phyloP scores from a whole-genome alignment of 345 rosid species.

The Salix dunnii region DNA sequence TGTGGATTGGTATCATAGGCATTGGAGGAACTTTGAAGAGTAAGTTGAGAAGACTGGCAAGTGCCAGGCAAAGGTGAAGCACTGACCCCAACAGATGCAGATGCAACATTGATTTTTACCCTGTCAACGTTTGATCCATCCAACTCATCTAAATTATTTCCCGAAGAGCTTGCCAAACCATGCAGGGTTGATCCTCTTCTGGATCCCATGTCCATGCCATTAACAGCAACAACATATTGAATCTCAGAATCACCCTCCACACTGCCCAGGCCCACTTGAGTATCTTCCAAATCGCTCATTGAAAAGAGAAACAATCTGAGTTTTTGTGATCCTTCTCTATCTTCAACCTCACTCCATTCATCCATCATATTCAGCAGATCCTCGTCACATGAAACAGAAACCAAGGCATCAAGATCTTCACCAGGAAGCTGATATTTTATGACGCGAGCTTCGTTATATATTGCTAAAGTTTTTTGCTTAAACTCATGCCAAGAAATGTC shows the following conservation, averaged over 20 bases:
- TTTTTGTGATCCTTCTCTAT: slow-evolving; percentile 52
- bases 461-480: slow-evolving; percentile 51
- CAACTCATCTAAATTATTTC: slow-evolving; percentile 50
- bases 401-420: slow-evolving; percentile 90
- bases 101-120: slow-evolving; percentile 29
- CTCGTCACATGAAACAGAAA: slow-evolving; percentile 83
- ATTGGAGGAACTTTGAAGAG: slow-evolving; percentile 40
- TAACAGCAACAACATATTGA: slow-evolving; percentile 69
- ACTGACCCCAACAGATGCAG: slow-evolving; percentile 35
- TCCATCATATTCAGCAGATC: slow-evolving; percentile 91
- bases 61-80: slow-evolving; percentile 39
- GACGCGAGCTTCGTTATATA: slow-evolving; percentile 57
- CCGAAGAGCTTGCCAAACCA: slow-evolving; percentile 49
- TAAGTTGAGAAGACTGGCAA: slow-evolving; percentile 37
- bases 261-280: slow-evolving; percentile 51
- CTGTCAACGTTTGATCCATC: slow-evolving; percentile 39
- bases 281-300: slow-evolving; percentile 59
- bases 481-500: slow-evolving; percentile 66
- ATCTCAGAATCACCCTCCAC: slow-evolving; percentile 57
- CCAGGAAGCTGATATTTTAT: slow-evolving; percentile 95
- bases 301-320: slow-evolving; percentile 75
- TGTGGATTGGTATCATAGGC: slow-evolving; percentile 47
- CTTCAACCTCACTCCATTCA: slow-evolving; percentile 63
- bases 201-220: slow-evolving; percentile 65
- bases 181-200: slow-evolving; percentile 39